A percentile compares a stretch with the other conserved stretches of the same genome.
phyloP scores from a whole-genome alignment of 306 rosid genomes.

The Pachyrhizus erosus region DNA sequence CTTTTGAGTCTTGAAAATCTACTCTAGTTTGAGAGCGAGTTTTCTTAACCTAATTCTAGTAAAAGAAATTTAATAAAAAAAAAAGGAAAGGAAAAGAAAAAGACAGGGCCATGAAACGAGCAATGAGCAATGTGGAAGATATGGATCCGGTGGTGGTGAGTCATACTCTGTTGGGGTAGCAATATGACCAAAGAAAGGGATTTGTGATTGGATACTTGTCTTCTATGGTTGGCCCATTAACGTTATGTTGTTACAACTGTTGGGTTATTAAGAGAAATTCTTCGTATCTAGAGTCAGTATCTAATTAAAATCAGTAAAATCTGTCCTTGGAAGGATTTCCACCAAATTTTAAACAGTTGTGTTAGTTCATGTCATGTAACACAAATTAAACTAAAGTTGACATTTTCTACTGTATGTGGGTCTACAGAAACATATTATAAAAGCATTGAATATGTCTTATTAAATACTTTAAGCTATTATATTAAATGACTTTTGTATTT shows the following conservation, averaged over 20 bases:
- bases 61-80: too few species aligned
- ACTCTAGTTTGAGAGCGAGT: too few species aligned
- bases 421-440: not conserved
- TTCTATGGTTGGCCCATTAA: constrained; percentile 26
- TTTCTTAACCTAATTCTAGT: too few species aligned
- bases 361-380: not conserved
- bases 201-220: constrained; percentile 43
- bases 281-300: not conserved
- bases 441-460: not conserved
- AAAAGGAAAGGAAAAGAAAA: too few species aligned
- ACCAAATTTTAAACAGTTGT: not conserved
- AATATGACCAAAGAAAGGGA: constrained; percentile 5
- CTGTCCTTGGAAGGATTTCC: not conserved
- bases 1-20: too few species aligned
- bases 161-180: not conserved
- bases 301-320: not conserved
- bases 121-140: constrained; percentile 8
- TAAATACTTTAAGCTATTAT: too few species aligned
- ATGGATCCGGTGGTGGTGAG: constrained; percentile 24
- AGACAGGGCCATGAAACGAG: not conserved
- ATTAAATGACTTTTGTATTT: too few species aligned
- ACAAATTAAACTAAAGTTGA: not conserved
- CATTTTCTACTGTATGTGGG: not conserved
- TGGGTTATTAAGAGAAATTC: constrained; percentile 4
- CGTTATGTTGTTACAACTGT: not conserved